phyloP scores from a whole-genome alignment of 2,329 filamentous ascomycete genomes.

The Clonostachys solani region DNA sequence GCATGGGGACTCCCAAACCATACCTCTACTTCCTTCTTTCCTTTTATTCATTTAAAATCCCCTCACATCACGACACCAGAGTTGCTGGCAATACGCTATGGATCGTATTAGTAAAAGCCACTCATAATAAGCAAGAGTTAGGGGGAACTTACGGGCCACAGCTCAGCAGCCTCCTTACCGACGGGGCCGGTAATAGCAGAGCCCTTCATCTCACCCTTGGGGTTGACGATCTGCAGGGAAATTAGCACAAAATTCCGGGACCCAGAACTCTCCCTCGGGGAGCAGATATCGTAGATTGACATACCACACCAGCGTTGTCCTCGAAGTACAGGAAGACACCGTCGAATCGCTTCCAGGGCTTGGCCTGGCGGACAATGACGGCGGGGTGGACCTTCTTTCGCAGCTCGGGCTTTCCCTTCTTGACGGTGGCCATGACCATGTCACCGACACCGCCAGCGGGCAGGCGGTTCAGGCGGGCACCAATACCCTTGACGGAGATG shows the following conservation, averaged over 20 bases:
- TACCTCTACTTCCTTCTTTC: slow-evolving; percentile 5
- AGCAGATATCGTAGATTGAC: slow-evolving; percentile 30
- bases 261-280: neutral
- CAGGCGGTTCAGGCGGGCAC: slow-evolving; percentile 95
- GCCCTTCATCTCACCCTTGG: slow-evolving; percentile 99
- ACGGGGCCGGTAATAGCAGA: slow-evolving; percentile 98
- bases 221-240: slow-evolving; percentile 86
- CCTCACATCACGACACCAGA: slow-evolving; percentile 99
- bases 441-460: slow-evolving; percentile 97
- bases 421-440: slow-evolving; percentile 99
- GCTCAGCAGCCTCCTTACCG: slow-evolving; percentile 98
- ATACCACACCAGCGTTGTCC: slow-evolving; percentile 98
- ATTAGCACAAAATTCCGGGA: neutral
- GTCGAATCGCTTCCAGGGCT: slow-evolving; percentile 98
- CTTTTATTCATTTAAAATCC: slow-evolving; percentile 14
- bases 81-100: slow-evolving; percentile 98
- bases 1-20: slow-evolving; percentile 22
- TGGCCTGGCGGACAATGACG: slow-evolving; percentile 97
- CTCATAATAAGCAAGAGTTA: neutral
- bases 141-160: slow-evolving; percentile 80
- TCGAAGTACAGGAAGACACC: slow-evolving; percentile 99
- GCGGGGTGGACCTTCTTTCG: slow-evolving; percentile 99
- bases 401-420: slow-evolving; percentile 99
- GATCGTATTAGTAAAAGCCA: slow-evolving; percentile 15
- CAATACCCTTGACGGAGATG: slow-evolving; percentile 98